Evolutionary conservation across 176 grass and related monocot species (phyloP).

Genomic region (Oryza punctata): DNA sequence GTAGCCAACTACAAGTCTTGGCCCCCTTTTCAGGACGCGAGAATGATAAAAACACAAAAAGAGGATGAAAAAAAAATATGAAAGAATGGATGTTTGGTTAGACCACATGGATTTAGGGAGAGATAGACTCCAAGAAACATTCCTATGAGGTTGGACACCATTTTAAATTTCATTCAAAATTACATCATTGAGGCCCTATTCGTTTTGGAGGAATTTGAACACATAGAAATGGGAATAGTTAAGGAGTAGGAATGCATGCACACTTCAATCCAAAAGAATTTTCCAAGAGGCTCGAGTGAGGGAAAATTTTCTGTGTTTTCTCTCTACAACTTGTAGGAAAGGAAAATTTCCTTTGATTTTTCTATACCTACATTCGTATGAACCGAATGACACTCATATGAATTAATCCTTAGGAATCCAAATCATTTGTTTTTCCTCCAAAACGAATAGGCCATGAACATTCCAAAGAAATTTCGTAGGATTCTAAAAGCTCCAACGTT

Average conservation of each 20-base stretch:
- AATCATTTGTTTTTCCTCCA: no score
- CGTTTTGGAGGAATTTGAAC: no score
- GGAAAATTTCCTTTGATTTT: no score
- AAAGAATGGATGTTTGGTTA: neutral
- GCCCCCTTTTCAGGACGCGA: neutral
- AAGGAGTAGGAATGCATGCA: no score
- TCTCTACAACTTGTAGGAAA: no score
- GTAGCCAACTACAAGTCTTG: neutral
- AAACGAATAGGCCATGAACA: neutral
- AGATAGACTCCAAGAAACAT: neutral
- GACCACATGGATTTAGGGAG: neutral
- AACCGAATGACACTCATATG: no score
- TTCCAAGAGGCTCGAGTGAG: no score
- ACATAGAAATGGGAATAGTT: no score
- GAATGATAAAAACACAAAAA: neutral
- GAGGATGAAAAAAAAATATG: neutral
- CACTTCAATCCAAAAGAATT: no score
- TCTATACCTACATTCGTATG: no score
- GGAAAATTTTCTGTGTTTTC: no score
- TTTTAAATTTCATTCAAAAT: neutral
- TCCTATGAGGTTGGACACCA: neutral
- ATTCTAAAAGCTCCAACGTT: neutral
- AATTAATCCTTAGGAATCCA: no score
- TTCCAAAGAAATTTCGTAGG: neutral
- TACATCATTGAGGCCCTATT: neutral